Conservation (phyloP, 2,329 filamentous ascomycete genomes). For the Trichoderma harzianum region DNA sequence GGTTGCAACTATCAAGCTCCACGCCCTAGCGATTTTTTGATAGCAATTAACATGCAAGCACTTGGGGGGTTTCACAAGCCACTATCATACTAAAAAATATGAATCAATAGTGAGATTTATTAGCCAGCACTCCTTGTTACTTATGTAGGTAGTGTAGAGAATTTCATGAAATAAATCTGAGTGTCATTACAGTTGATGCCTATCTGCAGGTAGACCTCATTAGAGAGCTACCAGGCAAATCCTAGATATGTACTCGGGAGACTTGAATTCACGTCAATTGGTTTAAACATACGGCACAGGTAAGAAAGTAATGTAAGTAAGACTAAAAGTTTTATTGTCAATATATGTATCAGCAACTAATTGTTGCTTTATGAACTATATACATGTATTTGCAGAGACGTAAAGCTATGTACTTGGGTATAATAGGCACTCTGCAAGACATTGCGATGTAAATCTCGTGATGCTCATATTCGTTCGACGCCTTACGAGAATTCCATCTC, state of each 20-base stretch:
- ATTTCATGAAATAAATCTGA: not conserved
- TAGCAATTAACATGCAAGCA: not conserved
- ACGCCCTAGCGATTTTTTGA: not conserved
- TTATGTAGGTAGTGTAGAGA: too few relatives aligned
- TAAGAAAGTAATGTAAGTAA: not conserved
- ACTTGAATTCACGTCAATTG: not conserved
- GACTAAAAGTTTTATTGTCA: not conserved
- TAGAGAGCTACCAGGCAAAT: not conserved
- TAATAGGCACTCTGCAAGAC: not conserved
- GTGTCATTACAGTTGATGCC: not conserved
- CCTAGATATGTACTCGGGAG: not conserved
- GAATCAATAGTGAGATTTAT: not conserved
- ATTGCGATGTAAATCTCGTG: not conserved
- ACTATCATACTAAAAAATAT: not conserved
- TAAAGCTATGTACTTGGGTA: not conserved
- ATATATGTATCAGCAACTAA: not conserved
- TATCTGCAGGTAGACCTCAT: not conserved
- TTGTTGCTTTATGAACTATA: not conserved
- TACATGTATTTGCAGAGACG: not conserved
- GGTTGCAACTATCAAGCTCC: not conserved
- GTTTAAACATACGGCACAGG: not conserved
- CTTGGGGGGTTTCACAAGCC: not conserved
- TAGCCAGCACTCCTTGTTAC: not conserved
- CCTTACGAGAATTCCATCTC: not conserved
- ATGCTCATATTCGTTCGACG: not conserved